Conservation (phyloP, 495 filamentous ascomycete genomes). For the Penicillium diatomitis region DNA sequence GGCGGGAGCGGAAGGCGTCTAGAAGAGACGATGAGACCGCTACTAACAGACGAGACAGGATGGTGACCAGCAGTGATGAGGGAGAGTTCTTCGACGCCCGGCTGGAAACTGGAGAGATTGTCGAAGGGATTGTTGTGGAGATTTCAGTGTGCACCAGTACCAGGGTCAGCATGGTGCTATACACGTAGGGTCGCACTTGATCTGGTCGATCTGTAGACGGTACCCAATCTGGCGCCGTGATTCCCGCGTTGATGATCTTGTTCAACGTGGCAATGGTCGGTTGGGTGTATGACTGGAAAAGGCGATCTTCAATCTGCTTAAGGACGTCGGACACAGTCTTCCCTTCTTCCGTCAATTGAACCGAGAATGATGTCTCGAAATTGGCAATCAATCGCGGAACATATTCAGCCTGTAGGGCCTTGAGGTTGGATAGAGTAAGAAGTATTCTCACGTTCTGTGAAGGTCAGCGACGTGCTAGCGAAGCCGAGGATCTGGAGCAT, state of each 20-base stretch:
- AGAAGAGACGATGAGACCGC: constrained; percentile 63
- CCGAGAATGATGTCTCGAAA: constrained; percentile 83
- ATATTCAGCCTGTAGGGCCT: constrained; percentile 62
- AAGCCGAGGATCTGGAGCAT: neutral
- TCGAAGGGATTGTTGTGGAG: constrained; percentile 56
- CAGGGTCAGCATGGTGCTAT: constrained; percentile 69
- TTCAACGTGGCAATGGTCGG: constrained; percentile 56
- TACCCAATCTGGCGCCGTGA: constrained; percentile 61
- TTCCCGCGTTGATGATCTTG: constrained; percentile 57
- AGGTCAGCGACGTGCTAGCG: constrained; percentile 8
- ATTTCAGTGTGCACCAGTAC: constrained; percentile 91
- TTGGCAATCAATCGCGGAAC: constrained; percentile 75
- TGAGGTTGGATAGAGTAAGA: constrained; percentile 83
- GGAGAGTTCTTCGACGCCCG: constrained; percentile 38
- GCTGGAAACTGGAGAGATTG: constrained; percentile 17
- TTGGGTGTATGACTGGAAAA: constrained; percentile 84
- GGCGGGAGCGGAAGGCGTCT: constrained; percentile 56
- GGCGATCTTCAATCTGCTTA: constrained; percentile 72
- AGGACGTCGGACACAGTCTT: constrained; percentile 86
- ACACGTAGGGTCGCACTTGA: constrained; percentile 79
- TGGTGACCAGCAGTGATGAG: constrained; percentile 51
- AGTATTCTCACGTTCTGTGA: constrained; percentile 80
- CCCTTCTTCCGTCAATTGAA: constrained; percentile 82
- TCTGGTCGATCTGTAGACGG: constrained; percentile 54
- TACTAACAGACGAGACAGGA: constrained; percentile 75